These are phyloP conservation scores for Clarireedia homoeocarpa DNA, from an alignment of 2,329 filamentous ascomycete species.

Conservation along the genomic window DNA sequence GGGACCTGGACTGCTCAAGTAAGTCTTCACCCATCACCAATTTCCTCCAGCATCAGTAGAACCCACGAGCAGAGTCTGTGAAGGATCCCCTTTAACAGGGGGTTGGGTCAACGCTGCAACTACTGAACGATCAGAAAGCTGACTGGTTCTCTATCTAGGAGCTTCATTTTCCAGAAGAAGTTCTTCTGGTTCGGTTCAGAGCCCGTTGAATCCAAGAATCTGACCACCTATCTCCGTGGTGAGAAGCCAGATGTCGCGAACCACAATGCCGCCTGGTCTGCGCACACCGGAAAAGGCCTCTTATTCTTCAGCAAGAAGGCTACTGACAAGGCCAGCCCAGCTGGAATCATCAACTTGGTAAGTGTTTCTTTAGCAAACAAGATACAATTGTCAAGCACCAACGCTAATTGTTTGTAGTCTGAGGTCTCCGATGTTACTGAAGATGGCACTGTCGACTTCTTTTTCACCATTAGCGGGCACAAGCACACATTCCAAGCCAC, in stretches of 20 bases:
- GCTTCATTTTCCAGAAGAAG: conserved; percentile 81
- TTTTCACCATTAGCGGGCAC: conserved; percentile 75
- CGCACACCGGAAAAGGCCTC: conserved; percentile 90
- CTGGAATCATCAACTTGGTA: conserved; percentile 81
- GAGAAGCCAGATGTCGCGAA: conserved; percentile 80
- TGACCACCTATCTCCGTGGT: conserved; percentile 71
- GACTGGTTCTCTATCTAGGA: conserved; percentile 43
- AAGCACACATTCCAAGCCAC: conserved; percentile 91
- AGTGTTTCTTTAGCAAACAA: conserved; percentile 28
- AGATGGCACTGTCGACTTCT: conserved; percentile 74
- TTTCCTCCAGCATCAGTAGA: background rate
- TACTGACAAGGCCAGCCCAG: conserved; percentile 72
- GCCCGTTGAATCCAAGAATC: conserved; percentile 63
- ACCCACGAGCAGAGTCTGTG: background rate
- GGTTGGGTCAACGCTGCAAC: background rate
- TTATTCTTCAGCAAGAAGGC: conserved; percentile 75
- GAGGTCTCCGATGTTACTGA: conserved; percentile 59
- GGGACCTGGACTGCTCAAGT: conserved; percentile 76
- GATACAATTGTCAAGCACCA: conserved; percentile 19
- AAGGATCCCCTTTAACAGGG: background rate
- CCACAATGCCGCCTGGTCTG: conserved; percentile 79
- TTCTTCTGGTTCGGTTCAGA: conserved; percentile 83
- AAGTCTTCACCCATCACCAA: conserved; percentile 35
- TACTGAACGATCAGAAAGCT: background rate
- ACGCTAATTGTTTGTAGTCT: conserved; percentile 34